Conservation (phyloP, 1,284 basidiomycete species). For the Marasmius tenuissimus region DNA sequence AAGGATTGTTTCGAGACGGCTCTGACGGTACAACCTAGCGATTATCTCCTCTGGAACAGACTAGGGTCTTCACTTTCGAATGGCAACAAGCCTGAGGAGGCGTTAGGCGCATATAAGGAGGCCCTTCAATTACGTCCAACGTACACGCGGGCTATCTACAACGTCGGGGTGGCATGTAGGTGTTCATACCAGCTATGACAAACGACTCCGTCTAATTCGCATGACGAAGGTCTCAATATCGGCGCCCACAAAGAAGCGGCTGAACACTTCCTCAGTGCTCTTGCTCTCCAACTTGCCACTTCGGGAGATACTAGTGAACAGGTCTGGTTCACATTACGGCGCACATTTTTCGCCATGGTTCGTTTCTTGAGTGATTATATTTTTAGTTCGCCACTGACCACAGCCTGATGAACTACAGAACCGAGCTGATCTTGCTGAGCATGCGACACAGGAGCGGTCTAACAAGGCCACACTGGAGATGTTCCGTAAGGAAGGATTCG, state of each 20-base stretch:
- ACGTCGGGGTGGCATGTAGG: conserved; percentile 94
- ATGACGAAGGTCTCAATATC: conserved; percentile 80
- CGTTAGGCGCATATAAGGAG: conserved; percentile 91
- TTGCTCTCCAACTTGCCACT: conserved; percentile 74
- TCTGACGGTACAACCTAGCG: conserved; percentile 78
- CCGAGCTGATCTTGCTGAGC: conserved; percentile 62
- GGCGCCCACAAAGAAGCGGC: conserved; percentile 95
- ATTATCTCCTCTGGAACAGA: conserved; percentile 96
- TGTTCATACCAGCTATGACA: conserved; percentile 15
- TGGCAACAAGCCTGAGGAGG: conserved; percentile 93
- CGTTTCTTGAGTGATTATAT: conserved; percentile 22
- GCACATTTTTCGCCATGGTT: conserved; percentile 84
- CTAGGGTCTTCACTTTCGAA: conserved; percentile 96
- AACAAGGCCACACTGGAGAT: conserved; percentile 50
- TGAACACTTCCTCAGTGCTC: conserved; percentile 92
- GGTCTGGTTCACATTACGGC: conserved; percentile 90
- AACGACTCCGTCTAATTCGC: not conserved
- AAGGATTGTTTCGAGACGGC: conserved; percentile 93
- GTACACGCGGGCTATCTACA: conserved; percentile 97
- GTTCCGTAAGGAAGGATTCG: conserved; percentile 82
- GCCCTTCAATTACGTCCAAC: conserved; percentile 93
- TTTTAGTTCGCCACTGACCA: not conserved
- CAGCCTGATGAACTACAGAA: conserved; percentile 39
- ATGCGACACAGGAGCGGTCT: conserved; percentile 49
- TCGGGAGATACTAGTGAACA: conserved; percentile 76